phyloP scores from a whole-genome alignment of 2,329 filamentous ascomycete species.

The Daldinia sp. region DNA sequence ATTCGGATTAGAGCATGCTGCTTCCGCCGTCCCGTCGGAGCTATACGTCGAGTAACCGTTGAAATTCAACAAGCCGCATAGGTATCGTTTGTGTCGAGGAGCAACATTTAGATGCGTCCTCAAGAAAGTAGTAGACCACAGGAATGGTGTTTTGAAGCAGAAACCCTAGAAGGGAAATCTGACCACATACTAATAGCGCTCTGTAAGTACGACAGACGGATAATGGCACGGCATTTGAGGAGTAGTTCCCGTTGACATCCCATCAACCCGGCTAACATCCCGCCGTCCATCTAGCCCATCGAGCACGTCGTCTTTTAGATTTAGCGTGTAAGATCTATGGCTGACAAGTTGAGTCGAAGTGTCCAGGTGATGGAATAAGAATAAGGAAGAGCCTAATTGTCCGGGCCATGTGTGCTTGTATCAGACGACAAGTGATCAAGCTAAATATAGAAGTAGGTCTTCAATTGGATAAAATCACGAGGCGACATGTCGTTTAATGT shows the following conservation, averaged over 20 bases:
- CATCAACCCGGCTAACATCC: conserved; percentile 25
- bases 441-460: conserved; percentile 14
- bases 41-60: conserved; percentile 22
- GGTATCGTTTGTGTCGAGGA: background rate
- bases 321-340: conserved; percentile 2
- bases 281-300: conserved; percentile 8
- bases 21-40: conserved; percentile 12
- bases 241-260: conserved; percentile 34
- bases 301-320: conserved; percentile 1
- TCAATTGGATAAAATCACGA: conserved; percentile 10
- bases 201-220: conserved; percentile 29
- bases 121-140: conserved; percentile 16
- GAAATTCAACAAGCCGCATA: background rate
- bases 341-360: conserved; percentile 20
- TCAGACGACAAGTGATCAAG: background rate
- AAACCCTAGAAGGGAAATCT: conserved; percentile 13
- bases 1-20: background rate
- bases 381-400: background rate
- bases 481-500: background rate
- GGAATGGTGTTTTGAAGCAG: background rate
- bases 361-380: conserved; percentile 12
- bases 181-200: conserved; percentile 17
- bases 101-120: background rate
- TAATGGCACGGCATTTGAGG: conserved; percentile 34
- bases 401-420: conserved; percentile 8